Evolutionary conservation across 176 grass and related monocot genomes (phyloP).

Genomic region (Otatea glauca): DNA sequence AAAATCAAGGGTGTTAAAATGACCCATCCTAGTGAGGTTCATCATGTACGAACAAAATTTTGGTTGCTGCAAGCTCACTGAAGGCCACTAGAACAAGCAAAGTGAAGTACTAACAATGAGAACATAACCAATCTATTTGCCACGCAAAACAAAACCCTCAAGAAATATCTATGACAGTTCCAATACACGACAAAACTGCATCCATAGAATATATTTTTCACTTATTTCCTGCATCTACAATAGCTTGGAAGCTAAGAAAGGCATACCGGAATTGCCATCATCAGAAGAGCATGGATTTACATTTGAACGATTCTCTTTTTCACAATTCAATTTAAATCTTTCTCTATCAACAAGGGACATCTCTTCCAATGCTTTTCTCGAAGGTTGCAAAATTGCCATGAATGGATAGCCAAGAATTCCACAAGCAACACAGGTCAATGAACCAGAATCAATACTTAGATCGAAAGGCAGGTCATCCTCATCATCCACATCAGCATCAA

Average conservation of each 20-base stretch:
- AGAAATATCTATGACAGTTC: constrained; percentile 2
- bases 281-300: constrained; percentile 25
- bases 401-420: constrained; percentile 98
- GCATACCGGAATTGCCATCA: constrained; percentile 46
- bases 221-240: constrained; percentile 8
- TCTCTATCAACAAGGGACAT: constrained; percentile 55
- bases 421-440: constrained; percentile 95
- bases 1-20: neutral
- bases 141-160: neutral
- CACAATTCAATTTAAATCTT: constrained; percentile 40
- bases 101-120: neutral
- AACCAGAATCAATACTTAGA: constrained; percentile 94
- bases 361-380: constrained; percentile 66
- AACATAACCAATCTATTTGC: neutral
- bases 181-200: neutral
- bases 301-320: constrained; percentile 45
- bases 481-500: constrained; percentile 48
- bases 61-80: neutral
- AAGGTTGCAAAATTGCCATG: constrained; percentile 94
- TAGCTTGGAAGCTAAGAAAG: constrained; percentile 15
- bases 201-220: neutral
- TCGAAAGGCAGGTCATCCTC: constrained; percentile 83
- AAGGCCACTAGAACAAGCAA: constrained; percentile 8
- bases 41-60: neutral
- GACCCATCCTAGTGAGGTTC: neutral